Base-by-base conservation (phyloP, 2,329 filamentous ascomycete genomes). In the Acarospora socialis region DNA sequence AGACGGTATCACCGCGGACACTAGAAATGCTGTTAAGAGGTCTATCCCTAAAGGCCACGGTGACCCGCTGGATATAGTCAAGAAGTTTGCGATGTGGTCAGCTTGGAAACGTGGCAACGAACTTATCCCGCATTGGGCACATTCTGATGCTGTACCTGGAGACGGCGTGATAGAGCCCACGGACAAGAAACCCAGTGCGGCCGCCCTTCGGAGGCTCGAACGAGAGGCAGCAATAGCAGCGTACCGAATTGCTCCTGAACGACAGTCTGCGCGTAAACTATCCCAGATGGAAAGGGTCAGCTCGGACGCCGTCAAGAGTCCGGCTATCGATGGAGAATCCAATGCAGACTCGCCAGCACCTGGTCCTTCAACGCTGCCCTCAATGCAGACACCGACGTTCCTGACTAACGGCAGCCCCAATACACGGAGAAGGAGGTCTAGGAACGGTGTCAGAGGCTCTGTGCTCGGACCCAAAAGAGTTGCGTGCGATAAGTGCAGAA, bases 21-120 rank as follows among this genome's bases (percentile, higher is more conserved):
- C 62, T 26, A 62, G 67, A 38, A 73, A 72, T 38, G 68, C 70
- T 3, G 68, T 78, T 30, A 67, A 64, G 37, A 63, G 62, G 18
- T 74, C 71, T 3, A 75, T 78, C 33, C 73, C 73, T 1, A 77
- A 75, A 50, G 63, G 63, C 18, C 57, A 66, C 35, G 68, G 67
- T 21, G 72, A 78, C 34, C 70, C 73, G 4, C 50, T 77, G n/a
- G 63, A 70, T 18, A 52, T 69, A 20, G 66, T 71, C 34, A 64
- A 66, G 42, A 64, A 54, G 10, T 77, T 78, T 41, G 73, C 70
- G 4, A 58, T 75, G 35, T 78, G 73, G 73, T 64, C 69, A 35
- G 69, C 73, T 3, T 77, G 73, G 73, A 77, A 78, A 48, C 65
- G 68, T 33, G 73, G 73, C 7, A 74, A 76, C 45, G 70, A 75